Evolutionary conservation across 1,284 basidiomycete species (phyloP).

Genomic region (Mrakiaceae sp.): DNA sequence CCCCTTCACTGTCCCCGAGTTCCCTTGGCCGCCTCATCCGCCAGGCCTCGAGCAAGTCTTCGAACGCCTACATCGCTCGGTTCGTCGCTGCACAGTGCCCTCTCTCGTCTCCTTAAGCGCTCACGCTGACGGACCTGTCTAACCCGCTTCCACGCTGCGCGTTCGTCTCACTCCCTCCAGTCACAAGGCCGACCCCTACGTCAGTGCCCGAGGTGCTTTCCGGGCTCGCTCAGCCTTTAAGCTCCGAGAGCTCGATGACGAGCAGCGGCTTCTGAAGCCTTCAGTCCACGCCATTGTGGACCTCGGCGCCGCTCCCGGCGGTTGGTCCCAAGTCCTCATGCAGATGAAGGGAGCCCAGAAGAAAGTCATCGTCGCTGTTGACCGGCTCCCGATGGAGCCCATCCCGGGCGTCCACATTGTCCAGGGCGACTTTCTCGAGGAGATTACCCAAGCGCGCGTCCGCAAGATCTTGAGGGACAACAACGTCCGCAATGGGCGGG

Average conservation of each 20-base stretch:
- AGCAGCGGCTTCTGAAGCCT: slow-evolving; percentile 31
- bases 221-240: slow-evolving; percentile 70
- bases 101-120: too few relatives aligned
- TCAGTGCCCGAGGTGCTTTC: slow-evolving; percentile 35
- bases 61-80: background rate
- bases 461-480: background rate
- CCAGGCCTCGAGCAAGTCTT: background rate
- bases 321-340: slow-evolving; percentile 61
- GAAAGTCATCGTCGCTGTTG: slow-evolving; percentile 51
- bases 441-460: background rate
- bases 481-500: slow-evolving; percentile 1
- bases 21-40: too few relatives aligned
- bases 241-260: slow-evolving; percentile 54
- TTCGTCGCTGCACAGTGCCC: too few relatives aligned
- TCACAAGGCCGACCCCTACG: slow-evolving; percentile 15
- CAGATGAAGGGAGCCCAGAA: slow-evolving; percentile 24
- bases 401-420: slow-evolving; percentile 54
- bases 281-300: slow-evolving; percentile 39
- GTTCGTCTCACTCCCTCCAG: background rate
- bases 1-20: too few relatives aligned
- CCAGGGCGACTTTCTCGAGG: slow-evolving; percentile 52
- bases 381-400: slow-evolving; percentile 53
- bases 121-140: too few relatives aligned
- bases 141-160: too few relatives aligned
- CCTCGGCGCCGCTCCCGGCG: slow-evolving; percentile 35